Percentiles rank a stretch among this genome's conserved stretches.
phyloP scores from a whole-genome alignment of 225 moss, liverwort and hornwort species.

The Thuidium tamariscinum region DNA sequence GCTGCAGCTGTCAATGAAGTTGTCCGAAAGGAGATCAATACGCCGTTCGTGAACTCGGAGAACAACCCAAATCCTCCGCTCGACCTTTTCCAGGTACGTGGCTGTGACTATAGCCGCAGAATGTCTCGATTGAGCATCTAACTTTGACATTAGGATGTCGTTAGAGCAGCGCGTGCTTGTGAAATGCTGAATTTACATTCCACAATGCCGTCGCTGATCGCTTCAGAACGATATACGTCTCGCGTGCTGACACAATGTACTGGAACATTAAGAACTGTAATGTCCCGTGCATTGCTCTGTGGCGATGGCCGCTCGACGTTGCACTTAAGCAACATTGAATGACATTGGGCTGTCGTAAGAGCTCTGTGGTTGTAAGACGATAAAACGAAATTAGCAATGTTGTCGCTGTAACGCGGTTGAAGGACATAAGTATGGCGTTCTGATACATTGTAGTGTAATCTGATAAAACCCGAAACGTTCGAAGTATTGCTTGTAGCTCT shows the following conservation, averaged over 20 bases:
- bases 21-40: conserved; percentile 55
- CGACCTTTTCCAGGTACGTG: conserved; percentile 29
- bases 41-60: conserved; percentile 40
- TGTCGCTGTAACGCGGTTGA: background rate
- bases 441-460: background rate
- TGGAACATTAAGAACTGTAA: background rate
- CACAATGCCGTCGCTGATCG: background rate
- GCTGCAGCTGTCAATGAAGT: conserved; percentile 38
- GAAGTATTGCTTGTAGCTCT: background rate
- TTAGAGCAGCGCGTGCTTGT: background rate
- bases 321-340: background rate
- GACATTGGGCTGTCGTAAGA: background rate
- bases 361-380: background rate
- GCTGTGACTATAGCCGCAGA: background rate
- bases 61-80: conserved; percentile 39
- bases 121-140: background rate
- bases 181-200: background rate
- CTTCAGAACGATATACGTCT: background rate
- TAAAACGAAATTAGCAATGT: background rate
- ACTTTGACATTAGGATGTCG: background rate
- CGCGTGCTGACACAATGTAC: no score
- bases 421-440: background rate
- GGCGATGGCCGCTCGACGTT: background rate
- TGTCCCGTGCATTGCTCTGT: background rate
- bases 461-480: background rate